Conservation (phyloP, 495 filamentous ascomycete species). For the Annulohypoxylon nitens region DNA sequence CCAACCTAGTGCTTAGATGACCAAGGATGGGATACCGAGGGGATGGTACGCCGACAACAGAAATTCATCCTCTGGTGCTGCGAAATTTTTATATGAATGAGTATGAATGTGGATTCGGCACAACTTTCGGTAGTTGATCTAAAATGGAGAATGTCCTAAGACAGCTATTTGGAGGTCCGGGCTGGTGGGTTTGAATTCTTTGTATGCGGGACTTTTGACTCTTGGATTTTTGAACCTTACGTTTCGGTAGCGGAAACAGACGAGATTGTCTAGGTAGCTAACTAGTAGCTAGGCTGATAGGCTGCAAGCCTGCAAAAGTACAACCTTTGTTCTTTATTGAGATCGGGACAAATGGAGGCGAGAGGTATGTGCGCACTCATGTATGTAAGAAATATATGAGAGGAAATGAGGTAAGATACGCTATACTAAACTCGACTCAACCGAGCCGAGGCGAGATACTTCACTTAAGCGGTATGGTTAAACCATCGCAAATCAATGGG, state of each 20-base stretch:
- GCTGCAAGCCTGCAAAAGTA: not conserved
- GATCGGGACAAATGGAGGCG: slow-evolving; percentile 13
- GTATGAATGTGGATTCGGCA: not conserved
- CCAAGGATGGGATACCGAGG: not conserved
- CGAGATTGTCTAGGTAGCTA: slow-evolving; percentile 7
- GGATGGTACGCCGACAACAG: not conserved
- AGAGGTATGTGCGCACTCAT: not conserved
- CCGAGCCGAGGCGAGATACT: slow-evolving; percentile 1
- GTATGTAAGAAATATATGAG: too few species aligned
- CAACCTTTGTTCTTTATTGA: not conserved
- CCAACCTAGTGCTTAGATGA: not conserved
- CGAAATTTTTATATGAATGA: not conserved
- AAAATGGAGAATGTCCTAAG: not conserved
- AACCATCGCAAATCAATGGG: slow-evolving; percentile 34
- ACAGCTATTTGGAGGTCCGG: not conserved
- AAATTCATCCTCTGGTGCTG: not conserved
- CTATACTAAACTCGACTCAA: slow-evolving; percentile 5
- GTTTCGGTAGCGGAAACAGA: slow-evolving; percentile 9
- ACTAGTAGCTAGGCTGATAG: not conserved
- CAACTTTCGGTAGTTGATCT: not conserved
- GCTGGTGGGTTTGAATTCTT: not conserved
- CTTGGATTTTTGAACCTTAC: not conserved
- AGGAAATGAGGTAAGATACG: not conserved
- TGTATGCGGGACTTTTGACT: slow-evolving; percentile 15
- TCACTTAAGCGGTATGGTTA: slow-evolving; percentile 7